Evolutionary conservation across 495 filamentous ascomycete genomes (phyloP), one percentile per base, ranked within the genome.

Genomic region (Staphylotrichum tortipilum): DNA sequence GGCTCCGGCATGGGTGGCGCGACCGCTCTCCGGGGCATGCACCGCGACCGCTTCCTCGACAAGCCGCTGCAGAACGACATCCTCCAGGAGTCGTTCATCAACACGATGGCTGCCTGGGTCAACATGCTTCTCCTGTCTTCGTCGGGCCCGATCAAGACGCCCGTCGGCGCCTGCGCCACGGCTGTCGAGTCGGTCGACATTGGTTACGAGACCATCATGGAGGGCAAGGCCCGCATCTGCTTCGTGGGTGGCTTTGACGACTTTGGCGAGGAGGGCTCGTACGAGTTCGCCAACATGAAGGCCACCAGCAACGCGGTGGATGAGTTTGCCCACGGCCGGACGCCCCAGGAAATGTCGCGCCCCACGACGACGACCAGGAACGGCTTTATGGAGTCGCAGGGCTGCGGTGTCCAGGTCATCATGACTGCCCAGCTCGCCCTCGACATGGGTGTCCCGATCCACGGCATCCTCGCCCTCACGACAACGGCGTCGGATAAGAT

Each of bases 281-380:
- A 95, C 57, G 92, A 99, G 68, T 99, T 99, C 63, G 92, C 92
- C 76, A 99, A 99, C 72, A 99, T 99, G 92, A 94, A 94, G 69
- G 92, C 92, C 28, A 99, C 92, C 36, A 94, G 87, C 76, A 99
- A 96, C 58, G 88, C 90, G 21, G 84, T 95, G 45, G 89, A 96
- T 52, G 92, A 97, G 61, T 86, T 97, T 59, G 89, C 86, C 7
- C 91, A 96, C 58, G 92, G 92, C 29, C 86, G 92, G 54, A 95
- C 92, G 29, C 94, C 92, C 0, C 81, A 81, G 62, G 92, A 99
- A 72, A 99, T 99, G 92, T 99, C 92, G 0, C 81, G 92, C 37
- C 92, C 92, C 1, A 92, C 92, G 8, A 97, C 92, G 8, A 99
- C 92, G 8, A 97, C 92, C 9, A 79, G 92, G 67, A 89, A 88